These are phyloP conservation scores for Aspergillus fumigatus DNA, from an alignment of 2,329 filamentous ascomycete species.

Conservation along the genomic window DNA sequence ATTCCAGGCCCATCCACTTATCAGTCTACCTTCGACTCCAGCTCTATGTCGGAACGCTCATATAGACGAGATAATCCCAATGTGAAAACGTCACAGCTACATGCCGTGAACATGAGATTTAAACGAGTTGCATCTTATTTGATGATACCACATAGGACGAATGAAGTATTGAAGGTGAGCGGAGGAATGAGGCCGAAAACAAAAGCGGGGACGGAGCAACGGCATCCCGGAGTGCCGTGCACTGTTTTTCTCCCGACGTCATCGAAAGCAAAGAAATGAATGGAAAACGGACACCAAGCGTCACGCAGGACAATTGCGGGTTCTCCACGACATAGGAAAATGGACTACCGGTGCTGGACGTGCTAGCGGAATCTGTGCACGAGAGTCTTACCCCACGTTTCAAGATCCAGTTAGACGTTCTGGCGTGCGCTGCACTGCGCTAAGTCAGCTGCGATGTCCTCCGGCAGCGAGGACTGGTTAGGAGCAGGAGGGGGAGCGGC, in stretches of 20 bases:
- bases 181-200: background rate
- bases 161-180: too few relatives aligned
- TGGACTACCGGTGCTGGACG: background rate
- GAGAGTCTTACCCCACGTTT: background rate
- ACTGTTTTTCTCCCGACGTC: background rate
- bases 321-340: background rate
- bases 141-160: background rate
- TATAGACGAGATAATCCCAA: too few relatives aligned
- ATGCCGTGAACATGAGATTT: too few relatives aligned
- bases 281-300: background rate
- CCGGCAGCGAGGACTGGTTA: background rate
- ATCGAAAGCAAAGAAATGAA: background rate
- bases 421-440: too few relatives aligned
- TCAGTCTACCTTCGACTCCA: too few relatives aligned
- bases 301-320: background rate
- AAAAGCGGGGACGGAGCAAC: background rate
- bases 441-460: background rate
- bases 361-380: background rate
- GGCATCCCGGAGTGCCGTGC: background rate
- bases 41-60: too few relatives aligned
- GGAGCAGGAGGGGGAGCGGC: background rate
- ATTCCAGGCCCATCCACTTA: background rate
- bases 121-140: too few relatives aligned
- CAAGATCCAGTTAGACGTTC: background rate
- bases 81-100: too few relatives aligned